Conservation (phyloP, 106 monocot genomes). For the Acorus gramineus region DNA sequence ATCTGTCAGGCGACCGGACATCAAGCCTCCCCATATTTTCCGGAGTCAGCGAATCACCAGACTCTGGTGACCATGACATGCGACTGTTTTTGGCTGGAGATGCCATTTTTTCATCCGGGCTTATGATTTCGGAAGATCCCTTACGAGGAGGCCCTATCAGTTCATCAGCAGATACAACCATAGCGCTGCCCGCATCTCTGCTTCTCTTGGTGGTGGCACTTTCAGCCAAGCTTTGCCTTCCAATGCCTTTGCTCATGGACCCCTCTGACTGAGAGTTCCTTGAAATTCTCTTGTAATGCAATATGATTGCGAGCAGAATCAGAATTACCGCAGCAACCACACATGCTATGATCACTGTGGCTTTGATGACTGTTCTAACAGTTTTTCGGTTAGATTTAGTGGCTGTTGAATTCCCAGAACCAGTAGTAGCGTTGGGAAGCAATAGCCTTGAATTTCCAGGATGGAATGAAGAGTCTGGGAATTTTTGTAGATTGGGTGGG, state of each 20-base stretch:
- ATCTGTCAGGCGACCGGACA: conserved; percentile 61
- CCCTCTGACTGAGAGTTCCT: conserved; percentile 29
- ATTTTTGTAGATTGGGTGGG: conserved; percentile 74
- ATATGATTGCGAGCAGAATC: conserved; percentile 43
- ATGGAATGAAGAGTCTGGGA: conserved; percentile 93
- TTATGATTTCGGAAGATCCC: conserved; percentile 46
- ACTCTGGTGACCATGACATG: conserved; percentile 83
- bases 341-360: conserved; percentile 41
- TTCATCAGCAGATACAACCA: conserved; percentile 70
- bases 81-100: conserved; percentile 73
- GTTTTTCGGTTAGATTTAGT: conserved; percentile 16
- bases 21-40: conserved; percentile 56
- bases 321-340: conserved; percentile 38
- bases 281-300: conserved; percentile 52
- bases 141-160: conserved; percentile 36
- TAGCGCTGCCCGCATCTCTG: conserved; percentile 20
- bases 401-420: conserved; percentile 20
- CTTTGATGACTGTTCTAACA: conserved; percentile 33
- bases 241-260: conserved; percentile 37
- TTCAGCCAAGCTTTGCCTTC: conserved; percentile 19
- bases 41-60: conserved; percentile 38
- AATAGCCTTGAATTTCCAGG: conserved; percentile 74
- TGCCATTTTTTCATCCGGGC: conserved; percentile 48
- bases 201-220: conserved; percentile 14
- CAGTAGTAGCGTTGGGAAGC: conserved; percentile 35